Base-by-base conservation (phyloP, 305 asterid species). In the Fraxinus angustifolia region DNA sequence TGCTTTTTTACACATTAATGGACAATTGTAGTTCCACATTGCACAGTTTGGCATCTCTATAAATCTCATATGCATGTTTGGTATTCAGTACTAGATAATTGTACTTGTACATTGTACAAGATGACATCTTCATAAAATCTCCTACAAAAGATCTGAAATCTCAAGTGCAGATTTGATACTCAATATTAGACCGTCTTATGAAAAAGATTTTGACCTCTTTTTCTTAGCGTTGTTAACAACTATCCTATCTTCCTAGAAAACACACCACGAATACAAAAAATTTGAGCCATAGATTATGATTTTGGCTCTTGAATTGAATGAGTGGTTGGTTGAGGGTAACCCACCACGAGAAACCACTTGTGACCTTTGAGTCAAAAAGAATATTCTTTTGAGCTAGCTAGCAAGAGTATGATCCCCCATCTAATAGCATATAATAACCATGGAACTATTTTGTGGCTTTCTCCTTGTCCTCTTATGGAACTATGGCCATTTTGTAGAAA, bases 51-150 rank as follows among this genome's bases (percentile, higher is more conserved):
- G 2, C 62, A n/a, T 50, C 21, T 50, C 21, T 50, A 1, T 19
- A n/a, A 4, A 16, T 1, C 21, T n/a, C 0, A 50, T 1, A 4
- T 50, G 62, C 8, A 1, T 0, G 62, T 50, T 16, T n/a, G 23
- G 8, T 50, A n/a, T 0, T 6, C 7, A 50, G 21, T 16, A 16
- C 7, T 50, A 50, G 1, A 48, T 48, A 48, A 3, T 48, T 48
- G 4, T 50, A 4, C 23, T 16, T 50, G 42, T 79, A 79, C 34
- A 65, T 73, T 38, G 50, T 72, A 4, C 2, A 14, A 50, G 36
- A 67, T 82, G 81, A 19, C 75, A 60, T 75, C 36, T 71, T 8
- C 4, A 4, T 50, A 50, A 5, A 50, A 62, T 45, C 58, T 82
- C 28, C 2, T 16, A 17, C 34, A 3, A 3, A 16, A 4, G 19